Base-by-base conservation (phyloP, 2,329 filamentous ascomycete species). In the Aureobasidium pullulans region DNA sequence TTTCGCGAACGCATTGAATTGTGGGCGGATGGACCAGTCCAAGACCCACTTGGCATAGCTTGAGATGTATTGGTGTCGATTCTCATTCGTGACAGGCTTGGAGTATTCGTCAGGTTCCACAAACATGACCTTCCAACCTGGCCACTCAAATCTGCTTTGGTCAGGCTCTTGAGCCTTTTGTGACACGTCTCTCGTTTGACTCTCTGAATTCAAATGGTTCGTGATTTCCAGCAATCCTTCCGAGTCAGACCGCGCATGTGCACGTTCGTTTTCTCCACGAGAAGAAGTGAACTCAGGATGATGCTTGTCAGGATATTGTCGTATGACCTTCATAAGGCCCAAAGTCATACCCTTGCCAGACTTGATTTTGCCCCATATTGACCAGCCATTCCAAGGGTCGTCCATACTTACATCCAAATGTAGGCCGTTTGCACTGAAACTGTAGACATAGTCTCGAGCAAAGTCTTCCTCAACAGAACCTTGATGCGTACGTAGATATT, bases 11-110 rank as follows among this genome's bases (percentile, higher is more conserved):
- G 93, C 90, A 54, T 84, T 79, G 66, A 86, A 91, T 69, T 96
- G 92, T 0, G 87, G 84, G 0, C 79, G 76, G 43, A 97, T 79
- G 0, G 90, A 94, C 39, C 88, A 80, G 68, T 90, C 83, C 0
- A 89, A 90, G 29, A 96, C 80, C 79, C 91, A 95, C 60, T 81
- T 81, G 64, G 95, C 87, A 71, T 97, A 97, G 72, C 96, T 89
- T 59, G 80, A 82, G 4, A 96, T 85, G 66, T 90, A 99, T 32
- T 84, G 81, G 56, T 85, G 79, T 46, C 91, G 85, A 70, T 95
- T 96, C 39, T 80, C 81, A 65, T 87, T 86, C 0, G 90, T 96
- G 29, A 97, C 90, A n/a, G 90, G 75, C 0, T 83, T 81, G 0
- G 88, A 82, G 62, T 88, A 19, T 28, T 62, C 59, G 2, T n/a